phyloP scores from a whole-genome alignment of 495 filamentous ascomycete genomes.

The Daldinia decipiens region DNA sequence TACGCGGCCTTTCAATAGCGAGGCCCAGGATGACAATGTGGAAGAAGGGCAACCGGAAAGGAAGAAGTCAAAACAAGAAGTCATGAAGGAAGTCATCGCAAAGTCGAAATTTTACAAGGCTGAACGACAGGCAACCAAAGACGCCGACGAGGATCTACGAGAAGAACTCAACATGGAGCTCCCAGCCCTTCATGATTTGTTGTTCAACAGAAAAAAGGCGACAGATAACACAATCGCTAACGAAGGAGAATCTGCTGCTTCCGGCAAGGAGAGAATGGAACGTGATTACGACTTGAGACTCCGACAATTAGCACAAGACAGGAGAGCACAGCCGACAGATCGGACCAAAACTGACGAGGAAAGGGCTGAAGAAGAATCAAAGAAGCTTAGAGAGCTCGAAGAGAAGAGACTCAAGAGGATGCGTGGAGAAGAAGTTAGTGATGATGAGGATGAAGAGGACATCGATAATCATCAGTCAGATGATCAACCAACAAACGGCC shows the following conservation, averaged over 20 bases:
- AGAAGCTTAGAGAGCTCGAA: constrained; percentile 80
- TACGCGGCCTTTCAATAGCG: constrained; percentile 56
- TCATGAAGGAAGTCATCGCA: constrained; percentile 96
- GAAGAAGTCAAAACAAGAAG: constrained; percentile 93
- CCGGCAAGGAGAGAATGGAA: constrained; percentile 68
- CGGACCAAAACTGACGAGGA: constrained; percentile 93
- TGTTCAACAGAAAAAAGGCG: constrained; percentile 56
- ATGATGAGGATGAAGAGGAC: constrained; percentile 55
- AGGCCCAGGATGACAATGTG: constrained; percentile 56
- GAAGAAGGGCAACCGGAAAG: constrained; percentile 70
- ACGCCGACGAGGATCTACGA: constrained; percentile 91
- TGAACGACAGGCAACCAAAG: constrained; percentile 90
- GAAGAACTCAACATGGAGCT: constrained; percentile 78
- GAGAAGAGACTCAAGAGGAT: constrained; percentile 77
- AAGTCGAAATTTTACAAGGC: constrained; percentile 96
- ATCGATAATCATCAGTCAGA: constrained; percentile 32
- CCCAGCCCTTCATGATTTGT: constrained; percentile 77
- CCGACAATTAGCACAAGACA: constrained; percentile 82
- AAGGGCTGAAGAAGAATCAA: constrained; percentile 76
- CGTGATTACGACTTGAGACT: constrained; percentile 86
- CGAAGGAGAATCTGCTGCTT: constrained; percentile 68
- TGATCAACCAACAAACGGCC: constrained; percentile 28
- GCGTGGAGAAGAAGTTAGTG: constrained; percentile 69
- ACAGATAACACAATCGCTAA: constrained; percentile 36
- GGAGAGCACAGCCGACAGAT: constrained; percentile 82